Evolutionary conservation across 2,329 filamentous ascomycete species (phyloP).

Genomic region (Ceratocystis colombiana): DNA sequence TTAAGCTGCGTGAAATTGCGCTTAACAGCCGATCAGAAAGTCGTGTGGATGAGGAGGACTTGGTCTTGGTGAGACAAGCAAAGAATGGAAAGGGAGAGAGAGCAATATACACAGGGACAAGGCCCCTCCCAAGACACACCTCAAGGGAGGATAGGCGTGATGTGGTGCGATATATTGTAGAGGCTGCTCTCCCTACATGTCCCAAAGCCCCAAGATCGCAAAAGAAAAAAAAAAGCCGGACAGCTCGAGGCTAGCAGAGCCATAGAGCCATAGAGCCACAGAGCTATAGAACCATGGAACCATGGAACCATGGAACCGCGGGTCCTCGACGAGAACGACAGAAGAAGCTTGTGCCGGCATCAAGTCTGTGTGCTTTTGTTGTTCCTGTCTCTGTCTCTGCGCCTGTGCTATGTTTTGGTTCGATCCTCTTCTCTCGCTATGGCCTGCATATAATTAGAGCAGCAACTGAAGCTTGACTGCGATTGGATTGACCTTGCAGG

Average conservation of each 20-base stretch:
- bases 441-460: not conserved
- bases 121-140: too few species aligned
- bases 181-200: too few species aligned
- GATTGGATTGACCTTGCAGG: not conserved
- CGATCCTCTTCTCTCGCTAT: constrained; percentile 6
- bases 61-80: not conserved
- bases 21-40: constrained; percentile 10
- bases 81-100: too few species aligned
- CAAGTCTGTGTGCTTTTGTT: not conserved
- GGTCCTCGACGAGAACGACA: not conserved
- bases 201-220: too few species aligned
- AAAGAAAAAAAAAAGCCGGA: too few species aligned
- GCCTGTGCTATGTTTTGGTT: not conserved
- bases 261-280: too few species aligned
- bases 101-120: too few species aligned
- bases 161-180: too few species aligned
- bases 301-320: too few species aligned
- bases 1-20: constrained; percentile 1
- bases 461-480: not conserved
- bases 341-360: not conserved
- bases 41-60: not conserved
- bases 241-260: too few species aligned
- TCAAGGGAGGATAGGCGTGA: too few species aligned
- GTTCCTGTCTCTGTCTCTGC: not conserved
- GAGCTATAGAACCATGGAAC: too few species aligned